Evolutionary conservation across 1,284 basidiomycete genomes (phyloP).

Genomic region (Ceratobasidium sp.): DNA sequence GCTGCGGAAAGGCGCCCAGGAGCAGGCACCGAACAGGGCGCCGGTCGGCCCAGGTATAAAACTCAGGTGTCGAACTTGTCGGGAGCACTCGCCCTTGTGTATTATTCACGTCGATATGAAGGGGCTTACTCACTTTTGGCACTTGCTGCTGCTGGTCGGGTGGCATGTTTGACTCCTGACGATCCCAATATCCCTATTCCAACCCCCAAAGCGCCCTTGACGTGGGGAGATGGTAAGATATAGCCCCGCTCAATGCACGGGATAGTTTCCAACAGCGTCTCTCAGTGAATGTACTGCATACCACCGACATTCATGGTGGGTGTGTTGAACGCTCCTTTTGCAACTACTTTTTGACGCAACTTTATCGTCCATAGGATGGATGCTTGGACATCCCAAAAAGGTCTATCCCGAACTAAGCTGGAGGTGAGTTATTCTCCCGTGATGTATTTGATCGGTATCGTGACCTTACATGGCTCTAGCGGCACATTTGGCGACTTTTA

Average conservation of each 20-base stretch:
- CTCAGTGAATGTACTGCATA: constrained; percentile 19
- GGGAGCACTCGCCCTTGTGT: too few relatives aligned
- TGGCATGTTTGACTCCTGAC: too few relatives aligned
- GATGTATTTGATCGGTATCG: too few relatives aligned
- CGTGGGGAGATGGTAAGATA: not conserved
- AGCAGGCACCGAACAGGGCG: too few relatives aligned
- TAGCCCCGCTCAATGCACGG: not conserved
- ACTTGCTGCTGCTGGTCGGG: too few relatives aligned
- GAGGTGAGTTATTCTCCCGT: not conserved
- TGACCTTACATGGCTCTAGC: not conserved
- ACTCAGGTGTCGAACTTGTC: too few relatives aligned
- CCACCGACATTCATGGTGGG: constrained; percentile 25
- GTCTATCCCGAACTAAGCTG: constrained; percentile 7
- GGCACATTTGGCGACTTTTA: constrained; percentile 20
- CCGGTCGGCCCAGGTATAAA: too few relatives aligned
- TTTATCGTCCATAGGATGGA: constrained; percentile 2
- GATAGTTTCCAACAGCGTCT: not conserved
- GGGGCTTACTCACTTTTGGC: too few relatives aligned
- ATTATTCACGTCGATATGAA: too few relatives aligned
- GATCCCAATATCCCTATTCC: too few relatives aligned
- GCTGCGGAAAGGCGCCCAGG: too few relatives aligned
- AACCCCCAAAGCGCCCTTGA: not conserved
- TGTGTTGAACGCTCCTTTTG: too few relatives aligned
- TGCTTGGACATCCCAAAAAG: not conserved
- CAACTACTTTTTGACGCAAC: not conserved